phyloP scores from a whole-genome alignment of 345 rosid species.

The Syzygium oleosum region DNA sequence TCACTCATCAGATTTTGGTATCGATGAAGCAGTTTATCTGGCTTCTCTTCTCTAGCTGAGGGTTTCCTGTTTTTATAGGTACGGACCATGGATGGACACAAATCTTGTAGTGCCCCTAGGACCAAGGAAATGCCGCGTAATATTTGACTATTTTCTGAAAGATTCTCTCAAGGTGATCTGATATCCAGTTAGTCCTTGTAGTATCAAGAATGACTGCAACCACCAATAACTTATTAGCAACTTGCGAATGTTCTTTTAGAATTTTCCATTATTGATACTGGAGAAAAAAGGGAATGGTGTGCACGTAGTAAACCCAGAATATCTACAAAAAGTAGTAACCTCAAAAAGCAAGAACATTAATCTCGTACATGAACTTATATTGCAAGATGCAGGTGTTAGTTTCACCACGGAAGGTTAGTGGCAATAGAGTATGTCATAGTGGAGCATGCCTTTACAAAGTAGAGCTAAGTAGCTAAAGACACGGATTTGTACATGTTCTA shows the following conservation, averaged over 20 bases:
- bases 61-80: conserved; percentile 21
- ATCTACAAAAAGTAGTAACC: not conserved
- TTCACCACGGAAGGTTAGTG: not conserved
- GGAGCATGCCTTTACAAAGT: not conserved
- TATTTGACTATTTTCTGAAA: conserved; percentile 85
- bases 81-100: conserved; percentile 99
- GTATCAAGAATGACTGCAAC: not conserved
- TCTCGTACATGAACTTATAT: not conserved
- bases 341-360: not conserved
- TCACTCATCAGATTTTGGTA: not conserved
- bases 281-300: not conserved
- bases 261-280: not conserved
- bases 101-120: conserved; percentile 76
- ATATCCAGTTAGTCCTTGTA: not conserved
- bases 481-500: not conserved
- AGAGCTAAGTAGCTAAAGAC: not conserved
- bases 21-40: not conserved
- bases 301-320: not conserved
- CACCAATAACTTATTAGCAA: not conserved
- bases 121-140: conserved; percentile 61
- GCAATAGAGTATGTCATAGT: not conserved
- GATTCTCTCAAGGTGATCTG: conserved; percentile 43
- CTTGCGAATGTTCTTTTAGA: not conserved
- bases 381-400: not conserved
- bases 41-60: not conserved